Percentiles rank a stretch among this genome's conserved stretches.
phyloP scores from a whole-genome alignment of 2,329 filamentous ascomycete species.

The Grosmannia clavigera region DNA sequence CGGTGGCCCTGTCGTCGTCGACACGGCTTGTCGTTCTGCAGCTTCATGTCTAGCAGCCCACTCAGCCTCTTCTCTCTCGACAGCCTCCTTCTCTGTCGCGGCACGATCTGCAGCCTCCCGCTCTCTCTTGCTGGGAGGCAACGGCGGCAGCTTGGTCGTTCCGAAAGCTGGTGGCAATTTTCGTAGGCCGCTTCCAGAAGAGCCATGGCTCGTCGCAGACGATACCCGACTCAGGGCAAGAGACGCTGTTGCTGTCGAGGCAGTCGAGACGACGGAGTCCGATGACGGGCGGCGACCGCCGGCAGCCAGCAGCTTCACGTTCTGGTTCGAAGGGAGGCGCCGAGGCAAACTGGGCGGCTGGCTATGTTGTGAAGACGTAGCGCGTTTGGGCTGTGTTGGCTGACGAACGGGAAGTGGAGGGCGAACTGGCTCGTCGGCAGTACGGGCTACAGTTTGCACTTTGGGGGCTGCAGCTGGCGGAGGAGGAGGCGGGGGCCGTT shows the following conservation, averaged over 20 bases:
- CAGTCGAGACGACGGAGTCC: constrained; percentile 43
- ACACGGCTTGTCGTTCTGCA: background rate
- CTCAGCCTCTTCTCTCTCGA: background rate
- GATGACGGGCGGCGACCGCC: constrained; percentile 38
- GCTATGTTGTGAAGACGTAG: constrained; percentile 22
- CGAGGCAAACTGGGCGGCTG: constrained; percentile 37
- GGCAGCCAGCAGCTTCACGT: constrained; percentile 16
- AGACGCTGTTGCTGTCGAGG: constrained; percentile 37
- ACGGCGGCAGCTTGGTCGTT: constrained; percentile 41
- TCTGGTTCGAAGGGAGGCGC: constrained; percentile 33
- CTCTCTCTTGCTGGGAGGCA: constrained; percentile 44
- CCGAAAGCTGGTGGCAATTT: constrained; percentile 45
- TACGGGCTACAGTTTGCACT: background rate
- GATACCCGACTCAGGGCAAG: constrained; percentile 35
- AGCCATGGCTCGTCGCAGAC: constrained; percentile 35
- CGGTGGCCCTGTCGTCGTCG: background rate
- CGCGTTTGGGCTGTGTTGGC: constrained; percentile 13
- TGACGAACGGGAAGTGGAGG: constrained; percentile 16
- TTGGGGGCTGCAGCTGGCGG: constrained; percentile 12
- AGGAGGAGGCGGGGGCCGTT: background rate
- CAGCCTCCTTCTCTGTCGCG: constrained; percentile 19
- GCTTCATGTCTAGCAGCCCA: background rate
- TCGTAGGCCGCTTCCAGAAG: constrained; percentile 28
- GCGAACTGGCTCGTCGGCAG: background rate
- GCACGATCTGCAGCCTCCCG: constrained; percentile 31